Evolutionary conservation across 768 basidiomycete genomes (phyloP).

Genomic region (Collybia nuda): DNA sequence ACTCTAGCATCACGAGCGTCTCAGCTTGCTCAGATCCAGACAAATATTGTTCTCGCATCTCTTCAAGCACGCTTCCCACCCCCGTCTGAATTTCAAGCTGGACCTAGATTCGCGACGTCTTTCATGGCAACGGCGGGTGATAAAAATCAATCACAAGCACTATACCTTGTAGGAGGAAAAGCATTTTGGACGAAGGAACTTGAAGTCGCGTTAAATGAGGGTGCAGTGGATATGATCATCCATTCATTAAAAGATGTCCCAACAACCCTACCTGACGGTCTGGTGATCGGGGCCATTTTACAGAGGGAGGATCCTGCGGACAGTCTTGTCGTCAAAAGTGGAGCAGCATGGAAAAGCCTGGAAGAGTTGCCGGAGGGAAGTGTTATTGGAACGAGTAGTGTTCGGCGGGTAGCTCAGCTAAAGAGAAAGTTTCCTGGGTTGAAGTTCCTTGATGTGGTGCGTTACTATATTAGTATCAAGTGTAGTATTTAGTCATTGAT

Average conservation of each 20-base stretch:
- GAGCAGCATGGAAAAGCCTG: conserved; percentile 62
- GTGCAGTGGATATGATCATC: conserved; percentile 85
- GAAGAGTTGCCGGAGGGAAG: conserved; percentile 85
- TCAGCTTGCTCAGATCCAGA: conserved; percentile 88
- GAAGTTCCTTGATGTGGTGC: conserved; percentile 84
- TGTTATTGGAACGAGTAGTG: conserved; percentile 94
- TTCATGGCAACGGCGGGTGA: conserved; percentile 76
- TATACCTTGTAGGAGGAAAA: conserved; percentile 90
- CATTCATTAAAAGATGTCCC: conserved; percentile 95
- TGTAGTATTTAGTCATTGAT: background rate
- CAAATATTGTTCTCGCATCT: conserved; percentile 70
- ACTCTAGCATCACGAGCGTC: conserved; percentile 85
- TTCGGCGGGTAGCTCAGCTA: conserved; percentile 89
- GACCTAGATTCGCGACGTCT: conserved; percentile 40
- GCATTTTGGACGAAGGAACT: conserved; percentile 96
- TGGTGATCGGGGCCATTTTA: conserved; percentile 80
- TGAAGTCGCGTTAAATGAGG: conserved; percentile 75
- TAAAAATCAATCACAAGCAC: conserved; percentile 83
- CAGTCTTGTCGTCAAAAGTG: conserved; percentile 82
- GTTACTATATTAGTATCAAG: conserved; percentile 27
- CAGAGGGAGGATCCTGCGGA: conserved; percentile 90
- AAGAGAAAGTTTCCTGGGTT: conserved; percentile 75
- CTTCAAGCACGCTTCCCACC: conserved; percentile 59
- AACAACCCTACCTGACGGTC: conserved; percentile 81
- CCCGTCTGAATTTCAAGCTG: conserved; percentile 26